Conservation (phyloP, 768 basidiomycete genomes). For the Serpula lacrymans region DNA sequence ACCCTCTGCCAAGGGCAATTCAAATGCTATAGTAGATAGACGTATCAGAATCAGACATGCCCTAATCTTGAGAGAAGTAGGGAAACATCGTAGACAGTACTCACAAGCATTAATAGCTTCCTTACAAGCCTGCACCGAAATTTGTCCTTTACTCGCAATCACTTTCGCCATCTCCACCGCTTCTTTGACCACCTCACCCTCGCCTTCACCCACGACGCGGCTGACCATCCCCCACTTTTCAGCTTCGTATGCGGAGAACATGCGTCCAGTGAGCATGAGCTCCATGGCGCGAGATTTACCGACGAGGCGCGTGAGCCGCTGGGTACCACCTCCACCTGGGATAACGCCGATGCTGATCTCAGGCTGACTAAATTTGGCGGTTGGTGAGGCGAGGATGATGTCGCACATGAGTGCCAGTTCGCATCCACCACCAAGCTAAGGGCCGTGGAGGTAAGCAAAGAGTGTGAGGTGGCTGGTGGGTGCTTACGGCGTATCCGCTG, state of each 20-base stretch:
- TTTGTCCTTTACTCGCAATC: constrained; percentile 78
- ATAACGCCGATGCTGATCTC: constrained; percentile 96
- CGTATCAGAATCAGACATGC: not conserved
- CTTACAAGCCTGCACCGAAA: constrained; percentile 85
- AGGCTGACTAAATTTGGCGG: constrained; percentile 91
- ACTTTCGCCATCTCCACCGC: constrained; percentile 75
- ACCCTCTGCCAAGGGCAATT: constrained; percentile 78
- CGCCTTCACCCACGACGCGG: constrained; percentile 70
- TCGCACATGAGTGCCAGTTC: constrained; percentile 97
- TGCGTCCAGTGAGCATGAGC: constrained; percentile 84
- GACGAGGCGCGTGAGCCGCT: constrained; percentile 79
- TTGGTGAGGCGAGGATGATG: constrained; percentile 88
- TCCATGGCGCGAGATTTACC: constrained; percentile 97
- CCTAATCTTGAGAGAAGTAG: constrained; percentile 3
- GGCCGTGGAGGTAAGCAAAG: not conserved
- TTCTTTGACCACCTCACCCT: constrained; percentile 80
- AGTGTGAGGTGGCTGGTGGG: not conserved
- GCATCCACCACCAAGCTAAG: constrained; percentile 92
- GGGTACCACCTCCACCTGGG: constrained; percentile 92
- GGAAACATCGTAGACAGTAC: no score
- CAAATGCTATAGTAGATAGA: constrained; percentile 55
- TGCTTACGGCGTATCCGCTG: constrained; percentile 84
- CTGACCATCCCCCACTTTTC: constrained; percentile 86
- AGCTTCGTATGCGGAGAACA: constrained; percentile 77
- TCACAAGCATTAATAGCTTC: constrained; percentile 89